Conservation (phyloP, 257 asterid species). For the Leonotis leonurus region DNA sequence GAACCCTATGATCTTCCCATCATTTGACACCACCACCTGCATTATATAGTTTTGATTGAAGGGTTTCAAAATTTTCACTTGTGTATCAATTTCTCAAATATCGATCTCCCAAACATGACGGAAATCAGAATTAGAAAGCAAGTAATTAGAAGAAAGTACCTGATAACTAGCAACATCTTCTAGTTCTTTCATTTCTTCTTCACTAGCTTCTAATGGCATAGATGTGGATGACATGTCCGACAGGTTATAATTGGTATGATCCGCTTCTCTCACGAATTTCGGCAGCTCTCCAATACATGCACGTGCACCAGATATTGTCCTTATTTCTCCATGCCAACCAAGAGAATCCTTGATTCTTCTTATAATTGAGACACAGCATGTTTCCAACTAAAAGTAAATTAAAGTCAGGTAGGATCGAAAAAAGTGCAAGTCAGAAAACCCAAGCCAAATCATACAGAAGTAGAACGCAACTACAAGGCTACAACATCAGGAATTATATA, state of each 20-base stretch:
- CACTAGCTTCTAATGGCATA: slow-evolving; percentile 28
- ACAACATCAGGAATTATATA: neutral
- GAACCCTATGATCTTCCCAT: slow-evolving; percentile 56
- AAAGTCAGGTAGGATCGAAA: slow-evolving; percentile 7
- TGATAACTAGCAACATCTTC: slow-evolving; percentile 86
- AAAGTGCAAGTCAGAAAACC: neutral
- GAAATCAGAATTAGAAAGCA: neutral
- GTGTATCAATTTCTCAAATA: neutral
- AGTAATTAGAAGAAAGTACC: slow-evolving; percentile 33
- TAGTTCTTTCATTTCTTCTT: slow-evolving; percentile 46
- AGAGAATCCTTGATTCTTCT: slow-evolving; percentile 49
- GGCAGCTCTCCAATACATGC: slow-evolving; percentile 76
- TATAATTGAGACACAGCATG: slow-evolving; percentile 42
- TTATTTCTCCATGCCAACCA: slow-evolving; percentile 74
- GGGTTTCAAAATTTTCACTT: no score
- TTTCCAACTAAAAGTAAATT: slow-evolving; percentile 45
- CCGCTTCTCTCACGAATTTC: slow-evolving; percentile 31
- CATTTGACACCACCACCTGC: slow-evolving; percentile 57
- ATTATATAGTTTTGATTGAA: neutral
- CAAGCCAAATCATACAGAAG: neutral
- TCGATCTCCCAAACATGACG: neutral
- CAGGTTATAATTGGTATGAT: slow-evolving; percentile 21
- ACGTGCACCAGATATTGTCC: slow-evolving; percentile 25
- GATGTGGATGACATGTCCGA: slow-evolving; percentile 31
- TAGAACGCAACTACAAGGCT: neutral